Conservation (phyloP, 2,329 filamentous ascomycete genomes). For the Pleomassaria siparia region DNA sequence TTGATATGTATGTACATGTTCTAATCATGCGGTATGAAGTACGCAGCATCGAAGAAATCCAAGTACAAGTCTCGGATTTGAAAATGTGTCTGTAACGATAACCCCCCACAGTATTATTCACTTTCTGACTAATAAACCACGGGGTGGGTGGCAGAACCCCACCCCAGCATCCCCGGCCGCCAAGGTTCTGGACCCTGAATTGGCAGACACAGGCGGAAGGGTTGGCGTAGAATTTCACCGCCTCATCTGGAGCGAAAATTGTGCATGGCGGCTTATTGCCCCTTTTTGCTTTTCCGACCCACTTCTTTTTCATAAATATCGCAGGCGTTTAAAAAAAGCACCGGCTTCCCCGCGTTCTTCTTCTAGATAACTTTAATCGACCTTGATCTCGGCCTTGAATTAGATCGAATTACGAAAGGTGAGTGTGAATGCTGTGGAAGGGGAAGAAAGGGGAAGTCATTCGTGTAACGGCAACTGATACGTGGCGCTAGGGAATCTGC, state of each 20-base stretch:
- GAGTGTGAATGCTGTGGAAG: background rate
- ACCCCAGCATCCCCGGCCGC: too few species aligned
- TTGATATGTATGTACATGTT: background rate
- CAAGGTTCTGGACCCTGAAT: background rate
- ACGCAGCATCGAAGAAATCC: too few species aligned
- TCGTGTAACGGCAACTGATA: too few species aligned
- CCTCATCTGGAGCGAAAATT: conserved; percentile 1
- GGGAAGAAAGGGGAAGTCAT: background rate
- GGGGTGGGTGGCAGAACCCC: too few species aligned
- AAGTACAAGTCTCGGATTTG: too few species aligned
- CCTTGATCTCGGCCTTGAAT: too few species aligned
- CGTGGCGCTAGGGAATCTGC: background rate
- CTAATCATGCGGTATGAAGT: background rate
- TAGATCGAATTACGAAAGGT: background rate
- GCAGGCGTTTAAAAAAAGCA: background rate
- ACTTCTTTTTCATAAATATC: background rate
- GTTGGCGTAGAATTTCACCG: background rate
- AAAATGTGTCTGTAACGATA: too few species aligned
- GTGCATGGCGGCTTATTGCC: background rate
- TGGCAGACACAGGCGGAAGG: background rate
- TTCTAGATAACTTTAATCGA: background rate
- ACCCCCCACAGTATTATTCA: background rate
- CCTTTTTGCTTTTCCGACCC: background rate
- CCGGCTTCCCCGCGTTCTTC: background rate
- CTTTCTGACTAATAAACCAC: background rate